Conservation (phyloP, 306 rosid genomes). For the Inga laurina region DNA sequence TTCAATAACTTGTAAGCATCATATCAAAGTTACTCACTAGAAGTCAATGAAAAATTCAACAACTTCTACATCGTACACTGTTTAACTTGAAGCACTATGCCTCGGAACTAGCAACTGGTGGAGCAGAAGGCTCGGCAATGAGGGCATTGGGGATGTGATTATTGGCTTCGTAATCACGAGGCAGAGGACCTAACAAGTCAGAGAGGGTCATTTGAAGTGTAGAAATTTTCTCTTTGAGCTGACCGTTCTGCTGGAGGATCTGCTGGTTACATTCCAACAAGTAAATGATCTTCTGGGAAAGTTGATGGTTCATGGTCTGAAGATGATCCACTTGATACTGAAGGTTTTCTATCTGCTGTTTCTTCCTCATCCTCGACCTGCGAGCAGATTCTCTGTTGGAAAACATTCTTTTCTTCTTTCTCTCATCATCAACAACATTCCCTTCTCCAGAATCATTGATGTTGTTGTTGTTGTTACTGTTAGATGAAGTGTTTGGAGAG, state of each 20-base stretch:
- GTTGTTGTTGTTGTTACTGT: constrained; percentile 59
- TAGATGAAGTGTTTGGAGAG: constrained; percentile 42
- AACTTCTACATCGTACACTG: not conserved
- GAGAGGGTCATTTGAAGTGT: constrained; percentile 41
- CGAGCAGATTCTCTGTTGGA: constrained; percentile 84
- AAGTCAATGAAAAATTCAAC: not conserved
- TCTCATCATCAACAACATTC: constrained; percentile 60
- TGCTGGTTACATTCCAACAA: constrained; percentile 48
- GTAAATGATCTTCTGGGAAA: constrained; percentile 45
- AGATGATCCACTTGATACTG: constrained; percentile 39
- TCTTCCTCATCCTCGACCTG: constrained; percentile 71
- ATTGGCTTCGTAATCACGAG: constrained; percentile 29
- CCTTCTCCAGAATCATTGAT: constrained; percentile 58
- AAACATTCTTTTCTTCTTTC: constrained; percentile 75
- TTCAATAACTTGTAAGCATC: not conserved
- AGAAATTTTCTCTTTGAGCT: constrained; percentile 46
- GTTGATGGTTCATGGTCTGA: constrained; percentile 43
- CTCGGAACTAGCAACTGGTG: constrained; percentile 29
- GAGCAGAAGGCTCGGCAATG: constrained; percentile 36
- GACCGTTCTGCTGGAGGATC: constrained; percentile 41
- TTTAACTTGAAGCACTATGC: constrained; percentile 17
- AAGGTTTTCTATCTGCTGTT: constrained; percentile 46
- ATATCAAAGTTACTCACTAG: not conserved
- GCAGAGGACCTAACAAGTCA: constrained; percentile 29
- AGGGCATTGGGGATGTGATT: constrained; percentile 31